Evolutionary conservation across 1,284 basidiomycete species (phyloP), one percentile per base, ranked within the genome.

Genomic region (Fomitopsis schrenkii): DNA sequence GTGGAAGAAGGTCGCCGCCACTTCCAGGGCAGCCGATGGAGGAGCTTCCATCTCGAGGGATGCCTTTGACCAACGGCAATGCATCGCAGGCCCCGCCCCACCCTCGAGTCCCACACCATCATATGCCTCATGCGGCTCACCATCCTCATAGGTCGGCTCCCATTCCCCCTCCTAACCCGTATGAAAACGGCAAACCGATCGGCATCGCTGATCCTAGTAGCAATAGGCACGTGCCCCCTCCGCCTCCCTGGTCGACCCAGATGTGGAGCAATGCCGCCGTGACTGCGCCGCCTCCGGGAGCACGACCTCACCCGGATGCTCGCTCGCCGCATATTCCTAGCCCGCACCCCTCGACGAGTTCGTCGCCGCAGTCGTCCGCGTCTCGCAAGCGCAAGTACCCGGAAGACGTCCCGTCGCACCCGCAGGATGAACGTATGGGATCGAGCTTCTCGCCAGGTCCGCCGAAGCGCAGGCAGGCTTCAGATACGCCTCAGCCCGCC

Each of bases 181-280:
- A 74, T 48, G 78, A 77, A n/a, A 64, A 65, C 33, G 59, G 59
- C 17, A 58, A 58, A 5, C 55, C 72, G 28, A 55, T 67, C 17
- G 69, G 69, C 60, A 71, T 54, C n/a, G 52, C 72, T 2, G 68
- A 70, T 30, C 59, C 70, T 6, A 76, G 75, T 58, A 35, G 52
- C 14, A 54, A 33, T 30, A 36, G 52, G 36, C 74, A 76, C 33
- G 74, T 80, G 45, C 82, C 81, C 3, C 84, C 88, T 0, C 85
- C 85, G 0, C 86, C 87, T n/a, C 86, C 87, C 2, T 90, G 88
- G 88, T 86, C 85, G 17, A 75, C 81, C 58, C 83, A 64, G 15
- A 86, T 83, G 79, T 74, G 65, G 71, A 73, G 68, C 60, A 70
- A 62, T 57, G 73, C 73, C 28, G 72, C 71, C 0, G 71, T 70